phyloP scores from a whole-genome alignment of 75 land plant species.

The Selaginella moellendorffii region DNA sequence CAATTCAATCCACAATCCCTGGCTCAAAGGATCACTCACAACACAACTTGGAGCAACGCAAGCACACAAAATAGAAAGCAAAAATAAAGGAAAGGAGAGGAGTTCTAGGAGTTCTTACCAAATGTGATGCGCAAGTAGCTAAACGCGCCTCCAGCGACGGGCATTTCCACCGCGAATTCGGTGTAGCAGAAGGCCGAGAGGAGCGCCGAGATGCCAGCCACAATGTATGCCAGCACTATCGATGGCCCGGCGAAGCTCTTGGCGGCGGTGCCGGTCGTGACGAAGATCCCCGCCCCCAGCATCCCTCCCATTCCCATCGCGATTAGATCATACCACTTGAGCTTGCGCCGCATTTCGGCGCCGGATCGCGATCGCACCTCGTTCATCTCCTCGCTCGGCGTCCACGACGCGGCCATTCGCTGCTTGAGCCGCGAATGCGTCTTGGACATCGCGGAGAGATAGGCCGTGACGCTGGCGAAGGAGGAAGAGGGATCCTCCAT shows the following conservation, averaged over 20 bases:
- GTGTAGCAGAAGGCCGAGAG: conserved; percentile 82
- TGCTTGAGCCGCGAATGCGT: conserved; percentile 34
- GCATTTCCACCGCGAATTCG: conserved; percentile 71
- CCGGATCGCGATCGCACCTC: conserved; percentile 44
- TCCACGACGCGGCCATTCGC: conserved; percentile 39
- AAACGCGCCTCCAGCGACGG: conserved; percentile 82
- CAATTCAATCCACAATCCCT: too few relatives aligned
- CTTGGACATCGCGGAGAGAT: conserved; percentile 16
- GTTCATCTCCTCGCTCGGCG: conserved; percentile 43
- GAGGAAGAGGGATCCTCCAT: not conserved
- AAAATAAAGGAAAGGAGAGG: not conserved
- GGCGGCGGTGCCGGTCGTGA: conserved; percentile 57
- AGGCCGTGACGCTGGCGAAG: not conserved
- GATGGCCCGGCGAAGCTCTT: conserved; percentile 45
- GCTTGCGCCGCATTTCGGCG: conserved; percentile 39
- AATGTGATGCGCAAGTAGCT: conserved; percentile 65
- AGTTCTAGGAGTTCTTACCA: too few relatives aligned
- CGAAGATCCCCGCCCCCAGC: conserved; percentile 78
- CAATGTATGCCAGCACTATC: conserved; percentile 46
- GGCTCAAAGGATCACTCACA: too few relatives aligned
- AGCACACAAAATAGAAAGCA: not conserved
- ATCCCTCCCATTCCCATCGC: conserved; percentile 58
- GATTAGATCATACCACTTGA: conserved; percentile 72
- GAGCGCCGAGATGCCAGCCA: conserved; percentile 67
- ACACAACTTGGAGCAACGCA: too few relatives aligned